A percentile compares a stretch with the other conserved stretches of the same genome.
Evolutionary conservation across 257 asterid genomes (phyloP).

Genomic region (Knoxia roxburghii): DNA sequence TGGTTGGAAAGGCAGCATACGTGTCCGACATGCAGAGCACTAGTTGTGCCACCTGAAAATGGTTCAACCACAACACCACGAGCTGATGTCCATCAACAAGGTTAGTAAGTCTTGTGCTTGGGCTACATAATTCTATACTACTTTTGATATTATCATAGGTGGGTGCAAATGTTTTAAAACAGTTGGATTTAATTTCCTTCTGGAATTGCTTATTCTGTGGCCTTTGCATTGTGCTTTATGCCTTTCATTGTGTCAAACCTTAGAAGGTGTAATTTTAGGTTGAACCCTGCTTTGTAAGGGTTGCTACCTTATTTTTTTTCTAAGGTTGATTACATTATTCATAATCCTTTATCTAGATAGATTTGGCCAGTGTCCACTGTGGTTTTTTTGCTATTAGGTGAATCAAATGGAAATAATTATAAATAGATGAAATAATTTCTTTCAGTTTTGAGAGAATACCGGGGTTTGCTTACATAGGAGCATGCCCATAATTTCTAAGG

Average conservation of each 20-base stretch:
- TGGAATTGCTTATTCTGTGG: background rate
- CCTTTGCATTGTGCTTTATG: background rate
- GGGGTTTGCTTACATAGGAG: background rate
- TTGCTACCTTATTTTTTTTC: background rate
- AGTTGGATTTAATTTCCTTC: background rate
- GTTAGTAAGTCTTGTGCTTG: conserved; percentile 26
- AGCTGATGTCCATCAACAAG: conserved; percentile 56
- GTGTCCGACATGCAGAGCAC: conserved; percentile 98
- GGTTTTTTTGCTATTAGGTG: background rate
- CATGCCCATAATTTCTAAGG: too few species aligned
- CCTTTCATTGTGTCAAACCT: background rate
- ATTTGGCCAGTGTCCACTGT: background rate
- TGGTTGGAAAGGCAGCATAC: conserved; percentile 94
- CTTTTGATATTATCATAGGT: background rate
- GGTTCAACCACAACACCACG: conserved; percentile 43
- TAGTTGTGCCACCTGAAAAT: conserved; percentile 75
- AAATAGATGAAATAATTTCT: background rate
- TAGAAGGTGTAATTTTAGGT: background rate
- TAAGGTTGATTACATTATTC: background rate
- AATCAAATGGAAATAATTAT: background rate
- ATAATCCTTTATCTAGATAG: background rate
- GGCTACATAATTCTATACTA: background rate
- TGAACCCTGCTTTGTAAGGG: background rate
- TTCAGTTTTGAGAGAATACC: background rate
- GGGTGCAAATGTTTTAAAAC: background rate